phyloP scores from a whole-genome alignment of 106 monocot species.

The Posidonia australis region DNA sequence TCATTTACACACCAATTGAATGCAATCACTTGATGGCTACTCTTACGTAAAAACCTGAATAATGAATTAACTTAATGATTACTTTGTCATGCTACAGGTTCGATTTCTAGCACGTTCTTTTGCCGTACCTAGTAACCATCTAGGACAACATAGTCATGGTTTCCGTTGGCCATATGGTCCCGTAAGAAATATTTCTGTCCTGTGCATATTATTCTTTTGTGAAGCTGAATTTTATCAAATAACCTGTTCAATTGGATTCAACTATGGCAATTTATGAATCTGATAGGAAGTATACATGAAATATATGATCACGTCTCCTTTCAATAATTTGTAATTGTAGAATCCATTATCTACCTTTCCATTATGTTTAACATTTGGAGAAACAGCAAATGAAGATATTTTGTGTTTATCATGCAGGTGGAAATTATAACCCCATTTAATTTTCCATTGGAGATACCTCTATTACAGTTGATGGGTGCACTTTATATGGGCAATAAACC shows the following conservation, averaged over 20 bases:
- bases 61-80: too few relatives aligned
- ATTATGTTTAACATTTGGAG: background rate
- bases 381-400: background rate
- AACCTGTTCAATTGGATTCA: too few relatives aligned
- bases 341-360: too few relatives aligned
- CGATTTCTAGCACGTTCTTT: slow-evolving; percentile 27
- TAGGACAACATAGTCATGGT: slow-evolving; percentile 23
- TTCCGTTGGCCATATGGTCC: slow-evolving; percentile 34
- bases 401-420: slow-evolving; percentile 40
- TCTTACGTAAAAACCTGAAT: too few relatives aligned
- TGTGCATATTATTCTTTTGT: background rate
- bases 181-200: slow-evolving; percentile 11
- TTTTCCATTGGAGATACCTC: slow-evolving; percentile 91
- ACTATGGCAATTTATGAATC: too few relatives aligned
- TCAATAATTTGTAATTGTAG: too few relatives aligned
- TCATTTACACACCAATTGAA: too few relatives aligned
- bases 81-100: slow-evolving; percentile 12
- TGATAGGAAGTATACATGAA: too few relatives aligned
- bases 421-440: slow-evolving; percentile 94
- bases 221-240: too few relatives aligned
- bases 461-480: slow-evolving; percentile 94
- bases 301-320: too few relatives aligned
- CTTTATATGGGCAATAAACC: slow-evolving; percentile 99
- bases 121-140: slow-evolving; percentile 21
- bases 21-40: too few relatives aligned